phyloP scores from a whole-genome alignment of 768 basidiomycete genomes.

The Hypholoma fasciculare region DNA sequence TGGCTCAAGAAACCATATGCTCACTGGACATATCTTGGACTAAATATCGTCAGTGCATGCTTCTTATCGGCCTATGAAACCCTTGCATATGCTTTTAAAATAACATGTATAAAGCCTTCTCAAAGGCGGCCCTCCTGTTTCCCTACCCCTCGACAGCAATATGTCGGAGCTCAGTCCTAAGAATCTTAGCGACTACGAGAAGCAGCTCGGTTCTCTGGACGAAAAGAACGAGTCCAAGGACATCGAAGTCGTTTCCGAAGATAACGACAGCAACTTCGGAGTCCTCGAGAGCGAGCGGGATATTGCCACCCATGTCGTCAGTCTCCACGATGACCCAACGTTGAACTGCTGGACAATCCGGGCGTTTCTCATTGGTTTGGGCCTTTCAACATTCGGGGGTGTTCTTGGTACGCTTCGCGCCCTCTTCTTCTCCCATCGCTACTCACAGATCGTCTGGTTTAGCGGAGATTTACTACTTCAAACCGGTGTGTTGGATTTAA shows the following conservation, averaged over 20 bases:
- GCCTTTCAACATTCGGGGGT: constrained; percentile 48
- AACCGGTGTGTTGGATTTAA: constrained; percentile 37
- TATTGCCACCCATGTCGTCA: constrained; percentile 47
- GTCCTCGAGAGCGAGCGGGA: constrained; percentile 46
- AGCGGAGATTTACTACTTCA: constrained; percentile 65
- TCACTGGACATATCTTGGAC: not conserved
- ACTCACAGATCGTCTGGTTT: not conserved
- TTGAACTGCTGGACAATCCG: constrained; percentile 48
- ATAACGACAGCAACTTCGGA: constrained; percentile 26
- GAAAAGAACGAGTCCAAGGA: constrained; percentile 32
- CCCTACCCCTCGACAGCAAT: not conserved
- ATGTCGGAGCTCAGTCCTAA: constrained; percentile 11
- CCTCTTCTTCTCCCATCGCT: not conserved
- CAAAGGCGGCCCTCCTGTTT: not conserved
- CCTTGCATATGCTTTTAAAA: not conserved
- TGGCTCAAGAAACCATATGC: not conserved
- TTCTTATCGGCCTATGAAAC: constrained; percentile 9
- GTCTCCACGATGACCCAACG: constrained; percentile 43
- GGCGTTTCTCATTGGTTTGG: constrained; percentile 45
- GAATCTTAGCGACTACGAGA: constrained; percentile 23
- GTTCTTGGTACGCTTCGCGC: constrained; percentile 40
- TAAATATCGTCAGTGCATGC: not conserved
- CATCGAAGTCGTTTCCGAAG: constrained; percentile 34
- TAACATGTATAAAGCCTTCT: not conserved
- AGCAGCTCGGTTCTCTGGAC: constrained; percentile 20